Evolutionary conservation across 1,139 yeast species (phyloP), one percentile per base, ranked within the genome.

Genomic region (Starmera stellimalicola): DNA sequence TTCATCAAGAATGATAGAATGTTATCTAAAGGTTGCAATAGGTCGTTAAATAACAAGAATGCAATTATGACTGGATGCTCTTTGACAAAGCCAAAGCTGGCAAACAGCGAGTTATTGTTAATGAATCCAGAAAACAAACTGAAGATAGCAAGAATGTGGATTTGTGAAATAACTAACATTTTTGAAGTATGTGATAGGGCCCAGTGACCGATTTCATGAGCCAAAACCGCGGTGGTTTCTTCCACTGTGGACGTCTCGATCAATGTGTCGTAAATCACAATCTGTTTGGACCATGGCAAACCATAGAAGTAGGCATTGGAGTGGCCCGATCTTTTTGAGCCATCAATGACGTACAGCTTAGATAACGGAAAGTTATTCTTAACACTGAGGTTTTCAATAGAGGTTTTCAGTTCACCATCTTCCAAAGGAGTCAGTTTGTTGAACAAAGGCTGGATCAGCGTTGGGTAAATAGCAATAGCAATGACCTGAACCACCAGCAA

Each of bases 141-240:
- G 54, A 88, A 83, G 32, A 77, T 68, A 29, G 72, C 48, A 46
- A 81, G 71, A 36, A 80, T 58, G 49, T 82, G 83, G 11, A 63
- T 57, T 58, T 85, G 91, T 32, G 74, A 64, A 44, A 78, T 68
- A 4, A 69, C 48, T 50, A 91, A 59, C 68, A 77, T 70, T 54
- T 77, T 77, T 14, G 87, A 65, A 40, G 88, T 78, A 58, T 91
- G 98, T 39, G 80, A 77, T 55, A 81, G 68, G 47, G 81, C 80
- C 98, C 98, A 91, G 58, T 91, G 98, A 32, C 98, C 98, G 46
- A 91, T 81, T 63, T 91, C 98, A 54, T 91, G 98, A 16, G 95
- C 97, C 49, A 91, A 68, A 2, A 91, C 95, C 29, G 98, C 96
- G 35, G 88, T 85, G 22, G 88, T 83, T 58, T 91, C 95, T 32